A percentile compares a stretch with the other conserved stretches of the same genome.
phyloP scores from a whole-genome alignment of 192 early-diverging fungal genomes.

The Irineochytrium annulatum region DNA sequence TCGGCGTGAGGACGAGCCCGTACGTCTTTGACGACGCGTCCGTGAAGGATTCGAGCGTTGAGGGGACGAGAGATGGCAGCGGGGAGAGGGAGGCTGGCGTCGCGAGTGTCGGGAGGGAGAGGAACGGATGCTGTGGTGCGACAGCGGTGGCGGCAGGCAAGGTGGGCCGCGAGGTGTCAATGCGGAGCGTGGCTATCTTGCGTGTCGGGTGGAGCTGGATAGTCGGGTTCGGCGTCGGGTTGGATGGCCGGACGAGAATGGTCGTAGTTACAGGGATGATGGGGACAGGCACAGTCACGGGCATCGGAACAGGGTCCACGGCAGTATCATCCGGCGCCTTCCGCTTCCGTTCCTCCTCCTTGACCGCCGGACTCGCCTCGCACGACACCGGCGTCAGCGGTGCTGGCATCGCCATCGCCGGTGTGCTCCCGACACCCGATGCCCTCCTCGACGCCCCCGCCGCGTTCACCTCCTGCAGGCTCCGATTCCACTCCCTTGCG shows the following conservation, averaged over 20 bases:
- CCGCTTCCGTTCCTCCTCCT: background rate
- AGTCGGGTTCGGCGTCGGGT: too few species aligned
- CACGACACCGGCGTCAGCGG: background rate
- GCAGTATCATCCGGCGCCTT: too few species aligned
- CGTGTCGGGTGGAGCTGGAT: too few species aligned
- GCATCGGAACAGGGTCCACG: too few species aligned
- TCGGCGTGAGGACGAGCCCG: background rate
- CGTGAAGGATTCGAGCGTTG: background rate
- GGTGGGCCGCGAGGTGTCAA: background rate
- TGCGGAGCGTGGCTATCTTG: background rate
- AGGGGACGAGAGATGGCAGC: background rate
- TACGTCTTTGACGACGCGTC: background rate
- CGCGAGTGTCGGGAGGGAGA: background rate
- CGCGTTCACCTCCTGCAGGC: background rate
- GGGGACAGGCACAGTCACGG: too few species aligned
- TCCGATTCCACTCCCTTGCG: slow-evolving; percentile 22
- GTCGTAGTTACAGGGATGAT: too few species aligned
- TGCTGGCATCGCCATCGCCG: too few species aligned
- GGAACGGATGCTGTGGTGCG: background rate
- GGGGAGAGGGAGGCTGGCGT: background rate
- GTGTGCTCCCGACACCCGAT: background rate
- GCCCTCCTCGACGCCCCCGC: background rate
- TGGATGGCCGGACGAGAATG: too few species aligned
- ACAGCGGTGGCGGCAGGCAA: background rate
- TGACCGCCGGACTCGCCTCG: background rate